phyloP scores from a whole-genome alignment of 2,329 filamentous ascomycete species.

The Alternaria sp. region DNA sequence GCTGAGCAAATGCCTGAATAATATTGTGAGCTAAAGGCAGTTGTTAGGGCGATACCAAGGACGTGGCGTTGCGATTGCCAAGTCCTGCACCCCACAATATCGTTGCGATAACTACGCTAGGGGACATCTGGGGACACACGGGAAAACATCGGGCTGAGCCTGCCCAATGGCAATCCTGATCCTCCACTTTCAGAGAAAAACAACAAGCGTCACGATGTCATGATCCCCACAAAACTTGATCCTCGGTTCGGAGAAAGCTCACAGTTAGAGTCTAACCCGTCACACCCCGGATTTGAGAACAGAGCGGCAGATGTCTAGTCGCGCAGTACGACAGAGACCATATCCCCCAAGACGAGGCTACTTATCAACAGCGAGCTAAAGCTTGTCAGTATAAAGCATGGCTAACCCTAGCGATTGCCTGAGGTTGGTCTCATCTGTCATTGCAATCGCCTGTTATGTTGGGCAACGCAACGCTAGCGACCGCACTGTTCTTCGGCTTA shows the following conservation, averaged over 20 bases:
- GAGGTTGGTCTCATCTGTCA: not conserved
- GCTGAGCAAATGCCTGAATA: not conserved
- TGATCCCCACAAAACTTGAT: constrained; percentile 14
- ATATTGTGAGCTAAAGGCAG: not conserved
- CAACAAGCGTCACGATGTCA: constrained; percentile 16
- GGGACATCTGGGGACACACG: not conserved
- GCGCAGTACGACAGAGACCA: not conserved
- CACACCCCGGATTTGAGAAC: constrained; percentile 13
- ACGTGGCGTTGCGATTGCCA: constrained; percentile 4
- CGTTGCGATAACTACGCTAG: constrained; percentile 11
- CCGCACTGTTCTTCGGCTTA: constrained; percentile 26
- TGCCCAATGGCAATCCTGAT: constrained; percentile 6
- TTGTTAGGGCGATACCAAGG: not conserved
- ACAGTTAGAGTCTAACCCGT: constrained; percentile 9
- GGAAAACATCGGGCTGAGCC: constrained; percentile 8
- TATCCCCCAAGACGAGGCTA: constrained; percentile 4
- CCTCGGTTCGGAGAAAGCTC: constrained; percentile 13
- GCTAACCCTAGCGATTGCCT: constrained; percentile 3
- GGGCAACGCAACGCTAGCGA: constrained; percentile 21
- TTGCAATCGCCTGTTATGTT: constrained; percentile 24
- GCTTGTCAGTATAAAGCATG: constrained; percentile 17
- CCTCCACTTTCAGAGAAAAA: constrained; percentile 12
- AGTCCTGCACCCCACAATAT: constrained; percentile 17
- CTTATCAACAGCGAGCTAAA: not conserved
- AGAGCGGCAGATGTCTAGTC: constrained; percentile 16